Conservation (phyloP, 495 filamentous ascomycete species). For the Lasiosphaeriaceae sp. region DNA sequence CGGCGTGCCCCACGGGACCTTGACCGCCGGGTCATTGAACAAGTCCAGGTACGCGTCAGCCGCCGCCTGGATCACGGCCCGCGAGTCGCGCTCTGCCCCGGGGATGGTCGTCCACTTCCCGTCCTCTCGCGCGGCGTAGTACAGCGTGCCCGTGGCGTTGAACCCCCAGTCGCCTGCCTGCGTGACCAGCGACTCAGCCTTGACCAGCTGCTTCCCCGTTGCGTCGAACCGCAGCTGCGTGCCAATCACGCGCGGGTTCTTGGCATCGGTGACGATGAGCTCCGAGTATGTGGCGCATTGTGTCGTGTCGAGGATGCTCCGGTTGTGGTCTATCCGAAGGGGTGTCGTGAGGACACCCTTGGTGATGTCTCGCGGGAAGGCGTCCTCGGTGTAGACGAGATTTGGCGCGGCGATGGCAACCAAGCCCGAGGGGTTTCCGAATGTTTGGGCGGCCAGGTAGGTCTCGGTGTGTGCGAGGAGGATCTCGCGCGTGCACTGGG, state of each 20-base stretch:
- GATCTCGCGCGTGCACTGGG: constrained; percentile 36
- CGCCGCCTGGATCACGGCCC: constrained; percentile 43
- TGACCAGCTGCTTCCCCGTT: constrained; percentile 17
- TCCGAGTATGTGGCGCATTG: constrained; percentile 52
- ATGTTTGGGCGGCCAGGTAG: constrained; percentile 42
- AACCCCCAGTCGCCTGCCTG: constrained; percentile 47
- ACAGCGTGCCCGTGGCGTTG: constrained; percentile 47
- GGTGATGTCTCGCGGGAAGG: constrained; percentile 28
- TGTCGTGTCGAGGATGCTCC: constrained; percentile 43
- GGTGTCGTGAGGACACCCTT: constrained; percentile 38
- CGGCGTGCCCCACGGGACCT: constrained; percentile 39
- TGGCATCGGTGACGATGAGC: constrained; percentile 34
- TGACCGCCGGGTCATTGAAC: constrained; percentile 27
- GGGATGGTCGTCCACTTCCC: constrained; percentile 42
- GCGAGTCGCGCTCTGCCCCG: constrained; percentile 34
- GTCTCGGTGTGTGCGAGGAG: constrained; percentile 38
- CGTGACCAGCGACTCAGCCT: constrained; percentile 42
- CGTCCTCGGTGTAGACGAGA: constrained; percentile 32
- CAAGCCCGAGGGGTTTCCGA: constrained; percentile 31
- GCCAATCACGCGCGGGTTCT: constrained; percentile 47
- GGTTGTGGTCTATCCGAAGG: constrained; percentile 45
- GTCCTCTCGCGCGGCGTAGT: constrained; percentile 35
- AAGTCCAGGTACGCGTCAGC: constrained; percentile 42
- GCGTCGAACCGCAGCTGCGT: constrained; percentile 40
- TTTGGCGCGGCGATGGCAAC: neutral